phyloP scores from a whole-genome alignment of 1,139 yeast genomes.

The Suzukiozyma palmioleophila region DNA sequence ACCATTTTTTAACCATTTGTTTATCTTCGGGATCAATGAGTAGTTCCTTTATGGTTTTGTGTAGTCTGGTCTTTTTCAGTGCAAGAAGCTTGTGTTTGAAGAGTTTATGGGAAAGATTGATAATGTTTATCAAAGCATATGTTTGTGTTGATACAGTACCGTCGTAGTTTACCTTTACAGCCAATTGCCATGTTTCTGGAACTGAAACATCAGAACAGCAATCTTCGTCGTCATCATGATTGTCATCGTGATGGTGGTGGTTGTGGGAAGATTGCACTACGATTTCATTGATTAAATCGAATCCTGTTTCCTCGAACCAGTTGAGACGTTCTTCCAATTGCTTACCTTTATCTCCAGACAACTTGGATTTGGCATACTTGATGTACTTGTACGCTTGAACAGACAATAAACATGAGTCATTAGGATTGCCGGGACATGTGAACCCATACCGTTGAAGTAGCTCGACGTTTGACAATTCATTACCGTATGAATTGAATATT shows the following conservation, averaged over 20 bases:
- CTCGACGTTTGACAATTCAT: slow-evolving; percentile 55
- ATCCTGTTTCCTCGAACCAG: slow-evolving; percentile 64
- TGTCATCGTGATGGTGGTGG: slow-evolving; percentile 17
- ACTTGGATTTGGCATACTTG: slow-evolving; percentile 22
- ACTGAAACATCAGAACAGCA: slow-evolving; percentile 14
- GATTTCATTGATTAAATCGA: slow-evolving; percentile 38
- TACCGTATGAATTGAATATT: slow-evolving; percentile 76
- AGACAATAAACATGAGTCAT: slow-evolving; percentile 56
- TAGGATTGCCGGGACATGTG: slow-evolving; percentile 46
- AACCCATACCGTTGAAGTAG: slow-evolving; percentile 76
- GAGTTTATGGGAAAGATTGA: slow-evolving; percentile 21
- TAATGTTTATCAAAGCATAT: slow-evolving; percentile 20
- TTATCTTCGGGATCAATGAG: slow-evolving; percentile 11
- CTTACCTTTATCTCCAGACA: slow-evolving; percentile 20
- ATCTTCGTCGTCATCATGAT: slow-evolving; percentile 8
- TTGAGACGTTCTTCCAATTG: slow-evolving; percentile 42
- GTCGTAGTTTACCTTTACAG: slow-evolving; percentile 19
- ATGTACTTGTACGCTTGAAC: slow-evolving; percentile 44
- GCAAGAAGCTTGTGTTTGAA: slow-evolving; percentile 16
- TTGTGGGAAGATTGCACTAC: slow-evolving; percentile 12
- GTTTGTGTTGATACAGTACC: slow-evolving; percentile 26
- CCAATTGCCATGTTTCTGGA: slow-evolving; percentile 28
- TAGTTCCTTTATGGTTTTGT: slow-evolving; percentile 7
- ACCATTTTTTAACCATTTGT: slow-evolving; percentile 18
- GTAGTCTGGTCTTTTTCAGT: slow-evolving; percentile 7